A percentile compares a stretch with the other conserved stretches of the same genome.
phyloP scores from a whole-genome alignment of 805 yeast genomes.

The Grigorovia humatica region DNA sequence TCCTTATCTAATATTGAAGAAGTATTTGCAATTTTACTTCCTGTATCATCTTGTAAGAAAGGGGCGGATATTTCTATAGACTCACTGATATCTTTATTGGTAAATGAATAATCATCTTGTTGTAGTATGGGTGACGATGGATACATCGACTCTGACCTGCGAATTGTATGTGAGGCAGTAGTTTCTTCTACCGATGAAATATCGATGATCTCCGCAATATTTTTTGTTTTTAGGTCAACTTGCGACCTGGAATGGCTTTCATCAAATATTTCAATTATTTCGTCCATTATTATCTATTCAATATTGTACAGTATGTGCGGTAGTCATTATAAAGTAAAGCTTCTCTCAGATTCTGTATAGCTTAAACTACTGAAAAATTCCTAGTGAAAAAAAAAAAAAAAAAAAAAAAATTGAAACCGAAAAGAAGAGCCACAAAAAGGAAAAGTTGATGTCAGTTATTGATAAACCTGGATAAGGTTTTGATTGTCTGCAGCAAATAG shows the following conservation, averaged over 20 bases:
- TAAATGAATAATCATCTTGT: background rate
- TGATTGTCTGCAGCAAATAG: background rate
- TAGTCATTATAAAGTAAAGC: background rate
- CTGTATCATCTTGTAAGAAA: conserved; percentile 13
- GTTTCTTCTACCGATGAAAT: background rate
- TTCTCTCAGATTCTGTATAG: background rate
- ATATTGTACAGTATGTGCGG: background rate
- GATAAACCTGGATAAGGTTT: conserved; percentile 1
- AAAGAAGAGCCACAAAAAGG: too few species aligned
- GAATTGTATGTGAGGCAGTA: background rate
- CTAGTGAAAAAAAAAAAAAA: too few species aligned
- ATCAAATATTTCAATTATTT: conserved; percentile 4
- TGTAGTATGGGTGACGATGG: conserved; percentile 3
- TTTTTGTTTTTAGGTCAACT: background rate
- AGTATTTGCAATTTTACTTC: conserved; percentile 1
- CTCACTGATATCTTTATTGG: background rate
- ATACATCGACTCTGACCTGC: background rate
- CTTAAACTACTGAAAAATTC: background rate
- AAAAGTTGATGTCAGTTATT: background rate
- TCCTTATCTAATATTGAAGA: background rate
- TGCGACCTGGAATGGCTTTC: background rate
- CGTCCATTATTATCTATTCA: background rate
- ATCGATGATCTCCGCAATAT: conserved; percentile 1
- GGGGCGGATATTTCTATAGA: conserved; percentile 13
- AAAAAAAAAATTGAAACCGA: background rate